Evolutionary conservation across 2,329 filamentous ascomycete species (phyloP).

Genomic region (Coccinonectria pachysandricola): DNA sequence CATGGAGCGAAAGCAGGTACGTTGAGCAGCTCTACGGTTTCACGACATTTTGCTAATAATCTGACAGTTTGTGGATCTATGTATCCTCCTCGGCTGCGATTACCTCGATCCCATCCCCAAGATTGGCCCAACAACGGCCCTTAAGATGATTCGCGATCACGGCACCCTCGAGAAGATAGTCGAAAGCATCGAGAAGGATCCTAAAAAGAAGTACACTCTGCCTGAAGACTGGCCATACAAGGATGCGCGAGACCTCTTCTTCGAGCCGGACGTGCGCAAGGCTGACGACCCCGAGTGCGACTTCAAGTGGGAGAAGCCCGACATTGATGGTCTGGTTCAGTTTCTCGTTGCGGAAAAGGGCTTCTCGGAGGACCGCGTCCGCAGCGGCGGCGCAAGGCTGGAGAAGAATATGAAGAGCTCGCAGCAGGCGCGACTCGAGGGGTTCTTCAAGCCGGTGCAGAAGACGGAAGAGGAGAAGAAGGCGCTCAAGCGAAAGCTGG

Average conservation of each 20-base stretch:
- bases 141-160: constrained; percentile 91
- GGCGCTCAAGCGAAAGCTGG: constrained; percentile 80
- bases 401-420: constrained; percentile 85
- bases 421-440: constrained; percentile 85
- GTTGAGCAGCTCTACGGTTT: no score
- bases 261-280: constrained; percentile 75
- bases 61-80: constrained; percentile 84
- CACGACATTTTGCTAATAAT: no score
- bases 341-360: constrained; percentile 92
- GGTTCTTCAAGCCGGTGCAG: constrained; percentile 90
- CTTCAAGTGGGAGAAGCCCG: constrained; percentile 95
- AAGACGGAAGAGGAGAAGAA: constrained; percentile 83
- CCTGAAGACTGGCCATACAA: constrained; percentile 96
- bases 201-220: constrained; percentile 69
- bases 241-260: constrained; percentile 85
- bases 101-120: constrained; percentile 96
- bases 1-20: constrained; percentile 80
- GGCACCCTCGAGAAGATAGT: constrained; percentile 80
- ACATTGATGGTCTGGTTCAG: constrained; percentile 79
- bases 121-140: constrained; percentile 79
- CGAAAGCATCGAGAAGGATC: constrained; percentile 64
- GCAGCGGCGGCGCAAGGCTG: constrained; percentile 64
- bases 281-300: constrained; percentile 83
- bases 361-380: constrained; percentile 90
- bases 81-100: constrained; percentile 93